phyloP scores from a whole-genome alignment of 345 rosid species.

The Gossypium sturtianum region DNA sequence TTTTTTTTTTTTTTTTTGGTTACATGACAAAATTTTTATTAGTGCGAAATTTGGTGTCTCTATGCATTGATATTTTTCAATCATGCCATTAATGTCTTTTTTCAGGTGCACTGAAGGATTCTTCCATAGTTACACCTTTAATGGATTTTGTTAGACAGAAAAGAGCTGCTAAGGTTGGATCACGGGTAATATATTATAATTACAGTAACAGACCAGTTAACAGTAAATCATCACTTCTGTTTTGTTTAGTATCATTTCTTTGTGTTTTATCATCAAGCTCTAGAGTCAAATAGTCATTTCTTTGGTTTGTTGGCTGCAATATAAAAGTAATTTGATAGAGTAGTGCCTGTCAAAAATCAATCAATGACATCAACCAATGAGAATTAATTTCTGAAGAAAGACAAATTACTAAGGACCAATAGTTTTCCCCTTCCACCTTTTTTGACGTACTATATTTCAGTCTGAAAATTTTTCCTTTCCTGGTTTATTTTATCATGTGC shows the following conservation, averaged over 20 bases:
- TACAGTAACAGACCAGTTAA: background rate
- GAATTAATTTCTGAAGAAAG: background rate
- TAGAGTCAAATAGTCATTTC: background rate
- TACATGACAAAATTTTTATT: background rate
- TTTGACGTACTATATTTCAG: background rate
- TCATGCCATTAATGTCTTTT: conserved; percentile 3
- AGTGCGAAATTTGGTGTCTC: background rate
- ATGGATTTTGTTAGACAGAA: conserved; percentile 39
- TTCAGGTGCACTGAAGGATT: conserved; percentile 40
- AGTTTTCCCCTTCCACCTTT: background rate
- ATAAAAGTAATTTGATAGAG: background rate
- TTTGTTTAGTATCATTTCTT: background rate
- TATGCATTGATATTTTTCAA: conserved; percentile 7
- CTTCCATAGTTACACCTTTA: conserved; percentile 51
- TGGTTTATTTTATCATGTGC: background rate
- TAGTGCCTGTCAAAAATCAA: background rate
- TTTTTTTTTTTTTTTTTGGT: background rate
- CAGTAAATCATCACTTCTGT: background rate
- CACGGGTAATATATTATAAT: conserved; percentile 29
- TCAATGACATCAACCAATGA: background rate
- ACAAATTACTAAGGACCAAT: background rate
- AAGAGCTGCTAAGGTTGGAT: conserved; percentile 46
- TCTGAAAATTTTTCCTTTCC: background rate
- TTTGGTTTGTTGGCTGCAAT: background rate
- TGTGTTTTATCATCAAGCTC: background rate